Percentiles rank a stretch among this genome's conserved stretches.
phyloP scores from a whole-genome alignment of 495 filamentous ascomycete genomes.

The Aspergillus biplanus region DNA sequence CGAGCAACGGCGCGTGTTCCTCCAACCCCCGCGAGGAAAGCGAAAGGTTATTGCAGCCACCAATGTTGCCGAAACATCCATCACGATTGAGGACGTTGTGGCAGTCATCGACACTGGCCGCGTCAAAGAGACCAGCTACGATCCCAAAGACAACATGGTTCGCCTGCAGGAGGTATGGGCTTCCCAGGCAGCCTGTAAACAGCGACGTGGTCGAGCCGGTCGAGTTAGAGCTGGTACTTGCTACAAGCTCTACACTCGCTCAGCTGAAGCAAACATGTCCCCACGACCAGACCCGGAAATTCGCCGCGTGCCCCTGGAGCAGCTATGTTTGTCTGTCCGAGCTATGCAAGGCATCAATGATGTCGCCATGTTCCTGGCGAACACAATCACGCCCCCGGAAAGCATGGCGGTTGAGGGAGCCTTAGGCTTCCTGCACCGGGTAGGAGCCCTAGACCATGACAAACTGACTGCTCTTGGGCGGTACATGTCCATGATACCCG shows the following conservation, averaged over 20 bases:
- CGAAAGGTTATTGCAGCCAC: slow-evolving; percentile 92
- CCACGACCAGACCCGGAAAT: slow-evolving; percentile 93
- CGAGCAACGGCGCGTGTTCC: slow-evolving; percentile 88
- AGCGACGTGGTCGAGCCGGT: slow-evolving; percentile 92
- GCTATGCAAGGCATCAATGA: slow-evolving; percentile 86
- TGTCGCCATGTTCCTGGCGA: slow-evolving; percentile 76
- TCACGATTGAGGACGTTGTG: slow-evolving; percentile 96
- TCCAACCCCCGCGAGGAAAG: slow-evolving; percentile 71
- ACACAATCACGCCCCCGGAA: slow-evolving; percentile 86
- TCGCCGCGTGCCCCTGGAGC: slow-evolving; percentile 87
- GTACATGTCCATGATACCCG: slow-evolving; percentile 91
- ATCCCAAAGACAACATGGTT: slow-evolving; percentile 91
- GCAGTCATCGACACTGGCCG: slow-evolving; percentile 94
- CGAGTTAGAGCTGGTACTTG: slow-evolving; percentile 88
- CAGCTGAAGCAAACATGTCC: slow-evolving; percentile 83
- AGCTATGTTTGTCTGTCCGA: slow-evolving; percentile 89
- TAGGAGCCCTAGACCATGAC: slow-evolving; percentile 85
- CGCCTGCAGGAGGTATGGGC: slow-evolving; percentile 95
- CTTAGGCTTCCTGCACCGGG: slow-evolving; percentile 72
- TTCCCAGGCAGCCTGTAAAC: slow-evolving; percentile 91
- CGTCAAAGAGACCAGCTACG: slow-evolving; percentile 95
- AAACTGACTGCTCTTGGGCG: slow-evolving; percentile 87
- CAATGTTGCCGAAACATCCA: slow-evolving; percentile 97
- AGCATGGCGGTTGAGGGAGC: slow-evolving; percentile 84
- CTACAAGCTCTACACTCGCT: slow-evolving; percentile 92